Evolutionary conservation across 257 asterid species (phyloP), one percentile per base, ranked within the genome.

Genomic region (Nicotiana paniculata): DNA sequence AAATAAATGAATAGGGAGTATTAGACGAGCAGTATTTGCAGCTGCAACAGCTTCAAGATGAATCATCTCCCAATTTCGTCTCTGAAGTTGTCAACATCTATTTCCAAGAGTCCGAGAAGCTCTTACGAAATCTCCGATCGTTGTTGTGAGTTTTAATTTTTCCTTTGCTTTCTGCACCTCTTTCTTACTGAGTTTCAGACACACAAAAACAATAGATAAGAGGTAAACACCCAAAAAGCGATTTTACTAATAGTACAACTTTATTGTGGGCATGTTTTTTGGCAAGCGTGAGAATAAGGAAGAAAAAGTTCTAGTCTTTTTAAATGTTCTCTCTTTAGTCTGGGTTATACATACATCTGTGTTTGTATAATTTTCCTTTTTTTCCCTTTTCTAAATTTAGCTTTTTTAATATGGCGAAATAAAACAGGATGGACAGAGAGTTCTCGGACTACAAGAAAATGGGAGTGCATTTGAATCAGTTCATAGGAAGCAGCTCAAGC

Each of bases 401-500:
- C 30, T 39, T 26, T 10, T 75, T 28, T 17, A 68, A 16, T 48
- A 5, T 21, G 33, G 28, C 4, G 13, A 1, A 18, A 57, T 6
- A 28, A 21, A 30, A 35, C 17, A 93, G 98, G 85, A 79, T 85
- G 90, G 95, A 93, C 69, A 92, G 84, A 80, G 97, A 94, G 74
- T 84, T 94, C 0, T 88, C 91, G 9, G 98, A 94, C 84, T 94
- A 93, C 92, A 92, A 88, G 88, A 94, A 86, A 85, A 88, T 96
- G 85, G 97, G 95, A 61, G 72, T 86, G 13, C 99, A 96, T 87
- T 85, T 96, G 86, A 94, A 94, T 86, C 99, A 94, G 80, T 88
- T 96, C 17, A 92, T 91, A 87, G 99, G 99, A 18, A 94, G 98
- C 89, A 96, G 99, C 65, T 94, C 98, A 11, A 96, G 98, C 93